Conservation (phyloP, 345 rosid species). For the Linum usitatissimum region DNA sequence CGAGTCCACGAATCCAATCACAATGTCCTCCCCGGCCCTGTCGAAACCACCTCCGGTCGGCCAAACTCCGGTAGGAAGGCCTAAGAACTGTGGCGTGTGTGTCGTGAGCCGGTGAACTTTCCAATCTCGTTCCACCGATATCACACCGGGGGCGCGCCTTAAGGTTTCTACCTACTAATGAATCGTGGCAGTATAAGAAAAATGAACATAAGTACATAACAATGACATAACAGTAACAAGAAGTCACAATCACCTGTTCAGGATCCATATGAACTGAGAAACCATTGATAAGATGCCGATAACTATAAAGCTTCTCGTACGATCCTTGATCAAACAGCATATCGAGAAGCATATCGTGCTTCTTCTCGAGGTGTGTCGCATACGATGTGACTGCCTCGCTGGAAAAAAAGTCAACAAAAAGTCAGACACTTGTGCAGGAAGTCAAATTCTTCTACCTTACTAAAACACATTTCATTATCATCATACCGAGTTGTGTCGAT, state of each 20-base stretch:
- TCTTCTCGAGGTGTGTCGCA: conserved; percentile 75
- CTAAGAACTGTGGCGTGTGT: conserved; percentile 93
- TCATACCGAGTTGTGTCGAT: conserved; percentile 66
- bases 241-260: conserved; percentile 56
- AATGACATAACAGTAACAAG: conserved; percentile 1
- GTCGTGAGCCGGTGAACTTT: conserved; percentile 92
- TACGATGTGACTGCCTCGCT: conserved; percentile 78
- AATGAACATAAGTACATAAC: conserved; percentile 14
- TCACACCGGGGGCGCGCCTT: conserved; percentile 66
- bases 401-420: conserved; percentile 17
- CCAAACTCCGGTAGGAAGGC: conserved; percentile 98
- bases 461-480: no score
- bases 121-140: conserved; percentile 89
- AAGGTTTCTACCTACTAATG: conserved; percentile 87
- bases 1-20: conserved; percentile 90
- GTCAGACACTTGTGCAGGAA: not conserved
- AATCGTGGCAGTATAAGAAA: conserved; percentile 35
- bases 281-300: conserved; percentile 88
- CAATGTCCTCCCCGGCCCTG: conserved; percentile 88
- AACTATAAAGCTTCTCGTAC: conserved; percentile 88
- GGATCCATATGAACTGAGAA: conserved; percentile 80
- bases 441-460: no score
- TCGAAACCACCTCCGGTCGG: conserved; percentile 96
- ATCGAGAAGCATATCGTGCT: conserved; percentile 87
- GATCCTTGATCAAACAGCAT: conserved; percentile 63